A percentile compares a stretch with the other conserved stretches of the same genome.
Conservation (phyloP, 768 basidiomycete genomes). For the Pleurotus eryngii region DNA sequence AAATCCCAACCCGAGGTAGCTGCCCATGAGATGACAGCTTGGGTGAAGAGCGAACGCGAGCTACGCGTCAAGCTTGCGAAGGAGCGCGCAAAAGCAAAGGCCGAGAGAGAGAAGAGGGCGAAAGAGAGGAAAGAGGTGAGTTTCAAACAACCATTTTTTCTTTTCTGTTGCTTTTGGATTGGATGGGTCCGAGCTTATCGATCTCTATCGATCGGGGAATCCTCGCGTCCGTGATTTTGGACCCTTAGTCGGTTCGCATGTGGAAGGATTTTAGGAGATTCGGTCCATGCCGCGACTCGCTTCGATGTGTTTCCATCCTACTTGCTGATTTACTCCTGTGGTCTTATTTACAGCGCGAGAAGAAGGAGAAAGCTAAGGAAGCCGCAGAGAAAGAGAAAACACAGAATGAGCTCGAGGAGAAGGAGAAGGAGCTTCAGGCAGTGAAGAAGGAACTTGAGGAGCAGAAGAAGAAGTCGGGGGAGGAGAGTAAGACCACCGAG, state of each 20-base stretch:
- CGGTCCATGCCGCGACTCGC: no score
- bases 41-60: slow-evolving; percentile 75
- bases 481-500: slow-evolving; percentile 21
- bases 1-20: slow-evolving; percentile 81
- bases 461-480: slow-evolving; percentile 30
- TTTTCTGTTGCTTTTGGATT: not conserved
- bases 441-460: slow-evolving; percentile 46
- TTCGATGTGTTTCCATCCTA: not conserved
- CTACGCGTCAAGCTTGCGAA: slow-evolving; percentile 69
- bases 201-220: not conserved
- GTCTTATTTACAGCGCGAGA: slow-evolving; percentile 34
- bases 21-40: slow-evolving; percentile 59
- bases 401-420: slow-evolving; percentile 63
- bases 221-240: not conserved
- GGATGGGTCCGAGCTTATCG: not conserved
- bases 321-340: not conserved
- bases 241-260: not conserved
- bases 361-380: slow-evolving; percentile 40
- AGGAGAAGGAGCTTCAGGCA: slow-evolving; percentile 55
- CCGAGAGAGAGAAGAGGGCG: slow-evolving; percentile 49
- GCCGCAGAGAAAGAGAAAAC: slow-evolving; percentile 55
- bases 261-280: no score
- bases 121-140: slow-evolving; percentile 67
- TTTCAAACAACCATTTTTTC: slow-evolving; percentile 8
- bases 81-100: slow-evolving; percentile 46